These are phyloP conservation scores for Xylaria polymorpha DNA, from an alignment of 2,329 filamentous ascomycete genomes.

Conservation along the genomic window DNA sequence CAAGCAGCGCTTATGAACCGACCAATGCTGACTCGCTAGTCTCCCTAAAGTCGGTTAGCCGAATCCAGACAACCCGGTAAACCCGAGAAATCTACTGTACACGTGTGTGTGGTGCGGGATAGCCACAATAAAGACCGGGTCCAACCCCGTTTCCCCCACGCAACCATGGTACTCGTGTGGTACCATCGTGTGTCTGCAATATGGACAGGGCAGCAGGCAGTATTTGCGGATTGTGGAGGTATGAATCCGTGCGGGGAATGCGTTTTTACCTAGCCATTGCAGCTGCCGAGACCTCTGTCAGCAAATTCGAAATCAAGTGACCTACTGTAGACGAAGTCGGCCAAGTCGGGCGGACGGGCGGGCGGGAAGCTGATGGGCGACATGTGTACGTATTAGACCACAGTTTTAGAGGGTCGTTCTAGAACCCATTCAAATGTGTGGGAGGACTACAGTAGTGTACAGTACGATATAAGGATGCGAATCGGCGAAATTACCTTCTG, in stretches of 20 bases:
- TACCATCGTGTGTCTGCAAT: slow-evolving; percentile 10
- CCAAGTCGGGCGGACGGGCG: slow-evolving; percentile 6
- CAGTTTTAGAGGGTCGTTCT: slow-evolving; percentile 5
- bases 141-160: slow-evolving; percentile 11
- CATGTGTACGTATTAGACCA: background rate
- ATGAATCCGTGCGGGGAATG: slow-evolving; percentile 12
- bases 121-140: slow-evolving; percentile 8
- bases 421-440: slow-evolving; percentile 6
- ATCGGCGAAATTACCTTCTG: slow-evolving; percentile 11
- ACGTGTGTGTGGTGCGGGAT: background rate
- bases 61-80: slow-evolving; percentile 7
- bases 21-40: slow-evolving; percentile 14
- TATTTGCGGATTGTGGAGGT: background rate
- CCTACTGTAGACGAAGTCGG: slow-evolving; percentile 6
- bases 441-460: background rate
- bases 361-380: background rate
- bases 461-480: background rate
- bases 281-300: slow-evolving; percentile 11
- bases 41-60: background rate
- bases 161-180: background rate
- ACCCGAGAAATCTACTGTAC: background rate
- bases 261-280: background rate
- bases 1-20: background rate
- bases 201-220: slow-evolving; percentile 14
- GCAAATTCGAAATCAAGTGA: slow-evolving; percentile 8